phyloP scores from a whole-genome alignment of 2,329 filamentous ascomycete genomes.

The Dryadomyces quercivorus region DNA sequence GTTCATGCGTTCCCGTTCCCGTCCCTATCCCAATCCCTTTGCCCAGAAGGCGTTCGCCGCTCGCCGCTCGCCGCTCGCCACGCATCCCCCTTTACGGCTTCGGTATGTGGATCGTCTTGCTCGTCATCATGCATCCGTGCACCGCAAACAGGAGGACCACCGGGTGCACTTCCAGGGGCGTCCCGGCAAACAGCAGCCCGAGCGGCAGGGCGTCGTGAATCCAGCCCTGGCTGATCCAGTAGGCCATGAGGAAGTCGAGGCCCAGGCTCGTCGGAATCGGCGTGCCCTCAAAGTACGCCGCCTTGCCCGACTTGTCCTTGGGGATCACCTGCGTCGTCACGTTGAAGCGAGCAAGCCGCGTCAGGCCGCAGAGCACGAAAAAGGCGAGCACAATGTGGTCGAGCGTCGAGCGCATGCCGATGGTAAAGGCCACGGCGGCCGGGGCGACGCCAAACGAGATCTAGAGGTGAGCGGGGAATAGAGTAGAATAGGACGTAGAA shows the following conservation, averaged over 20 bases:
- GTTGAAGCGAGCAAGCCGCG: slow-evolving; percentile 91
- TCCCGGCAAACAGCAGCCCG: slow-evolving; percentile 56
- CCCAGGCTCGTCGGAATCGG: slow-evolving; percentile 85
- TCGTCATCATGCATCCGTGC: slow-evolving; percentile 92
- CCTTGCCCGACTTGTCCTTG: slow-evolving; percentile 86
- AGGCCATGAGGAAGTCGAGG: slow-evolving; percentile 75
- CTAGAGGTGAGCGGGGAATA: slow-evolving; percentile 30
- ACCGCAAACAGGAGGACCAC: slow-evolving; percentile 66
- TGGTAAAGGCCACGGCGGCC: slow-evolving; percentile 73
- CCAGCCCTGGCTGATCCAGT: slow-evolving; percentile 75
- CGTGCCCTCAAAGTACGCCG: slow-evolving; percentile 91
- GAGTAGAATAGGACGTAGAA: background rate
- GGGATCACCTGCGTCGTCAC: slow-evolving; percentile 83
- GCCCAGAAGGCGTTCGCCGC: no score
- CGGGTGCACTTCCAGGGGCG: slow-evolving; percentile 72
- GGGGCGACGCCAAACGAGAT: slow-evolving; percentile 93
- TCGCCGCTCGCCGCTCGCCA: background rate
- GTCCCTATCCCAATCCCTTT: background rate
- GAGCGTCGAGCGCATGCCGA: slow-evolving; percentile 72
- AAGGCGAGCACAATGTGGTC: slow-evolving; percentile 73
- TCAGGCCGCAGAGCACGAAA: slow-evolving; percentile 91
- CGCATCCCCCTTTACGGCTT: slow-evolving; percentile 54
- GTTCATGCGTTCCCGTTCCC: background rate
- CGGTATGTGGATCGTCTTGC: slow-evolving; percentile 86
- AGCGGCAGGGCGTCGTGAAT: slow-evolving; percentile 66